Evolutionary conservation across 805 yeast genomes (phyloP).

Genomic region (Wickerhamiella azymoides): DNA sequence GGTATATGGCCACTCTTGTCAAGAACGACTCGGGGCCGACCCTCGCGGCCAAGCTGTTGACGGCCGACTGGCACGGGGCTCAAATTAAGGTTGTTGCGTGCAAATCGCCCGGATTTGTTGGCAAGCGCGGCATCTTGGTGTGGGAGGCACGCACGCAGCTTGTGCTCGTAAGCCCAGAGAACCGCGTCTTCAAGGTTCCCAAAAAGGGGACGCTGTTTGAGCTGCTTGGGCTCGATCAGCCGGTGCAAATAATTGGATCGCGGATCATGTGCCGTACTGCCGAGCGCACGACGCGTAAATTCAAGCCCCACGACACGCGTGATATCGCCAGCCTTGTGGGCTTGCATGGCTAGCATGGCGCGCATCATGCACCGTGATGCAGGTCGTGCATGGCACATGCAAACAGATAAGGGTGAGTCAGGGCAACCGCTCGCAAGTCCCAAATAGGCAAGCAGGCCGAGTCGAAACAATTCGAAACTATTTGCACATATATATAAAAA

Average conservation of each 20-base stretch:
- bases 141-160: constrained; percentile 74
- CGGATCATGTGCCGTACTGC: constrained; percentile 60
- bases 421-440: neutral
- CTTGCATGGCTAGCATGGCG: too few species aligned
- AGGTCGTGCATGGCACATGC: neutral
- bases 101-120: constrained; percentile 43
- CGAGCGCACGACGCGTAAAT: constrained; percentile 74
- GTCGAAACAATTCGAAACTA: neutral
- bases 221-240: constrained; percentile 28
- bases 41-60: constrained; percentile 34
- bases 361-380: neutral
- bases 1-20: constrained; percentile 43
- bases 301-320: constrained; percentile 64
- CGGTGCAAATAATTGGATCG: constrained; percentile 60
- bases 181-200: constrained; percentile 35
- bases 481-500: neutral
- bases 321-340: constrained; percentile 30
- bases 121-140: constrained; percentile 58
- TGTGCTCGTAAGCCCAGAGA: constrained; percentile 41
- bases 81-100: constrained; percentile 42
- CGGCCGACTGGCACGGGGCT: constrained; percentile 79
- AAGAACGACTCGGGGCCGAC: constrained; percentile 7
- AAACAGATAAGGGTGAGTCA: neutral
- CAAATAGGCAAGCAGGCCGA: too few species aligned
- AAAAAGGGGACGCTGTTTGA: constrained; percentile 55